A percentile compares a stretch with the other conserved stretches of the same genome.
Evolutionary conservation across 805 yeast species (phyloP).

Genomic region (Citeromyces nyonsensis): DNA sequence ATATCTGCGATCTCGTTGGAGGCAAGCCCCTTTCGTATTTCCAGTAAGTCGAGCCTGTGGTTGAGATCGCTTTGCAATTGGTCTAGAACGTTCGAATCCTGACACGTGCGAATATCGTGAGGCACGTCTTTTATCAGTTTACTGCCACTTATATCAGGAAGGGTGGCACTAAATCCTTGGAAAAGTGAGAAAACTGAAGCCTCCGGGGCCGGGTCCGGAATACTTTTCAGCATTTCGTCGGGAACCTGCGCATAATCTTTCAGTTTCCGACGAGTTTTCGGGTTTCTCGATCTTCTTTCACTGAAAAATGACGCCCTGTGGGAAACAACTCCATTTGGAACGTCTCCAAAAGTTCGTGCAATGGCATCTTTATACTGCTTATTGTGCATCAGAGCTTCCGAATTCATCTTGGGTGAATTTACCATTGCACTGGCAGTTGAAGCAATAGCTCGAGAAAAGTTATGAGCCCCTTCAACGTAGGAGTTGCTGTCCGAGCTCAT

Average conservation of each 20-base stretch:
- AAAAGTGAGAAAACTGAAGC: constrained; percentile 30
- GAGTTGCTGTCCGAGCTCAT: too few species aligned
- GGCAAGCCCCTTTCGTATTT: constrained; percentile 49
- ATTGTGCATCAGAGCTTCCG: too few species aligned
- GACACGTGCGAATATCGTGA: constrained; percentile 20
- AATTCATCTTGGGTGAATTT: too few species aligned
- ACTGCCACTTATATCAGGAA: constrained; percentile 30
- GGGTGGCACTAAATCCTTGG: constrained; percentile 54
- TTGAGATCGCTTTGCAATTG: constrained; percentile 21
- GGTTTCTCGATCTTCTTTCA: too few species aligned
- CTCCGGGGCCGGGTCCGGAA: constrained; percentile 20
- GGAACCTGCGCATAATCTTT: constrained; percentile 38
- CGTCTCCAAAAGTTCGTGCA: too few species aligned
- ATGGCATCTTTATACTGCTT: too few species aligned
- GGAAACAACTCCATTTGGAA: too few species aligned
- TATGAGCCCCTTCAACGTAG: too few species aligned
- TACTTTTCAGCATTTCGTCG: constrained; percentile 40
- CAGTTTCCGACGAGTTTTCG: constrained; percentile 3
- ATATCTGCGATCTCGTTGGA: constrained; percentile 50
- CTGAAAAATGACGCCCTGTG: too few species aligned
- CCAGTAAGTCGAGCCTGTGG: constrained; percentile 34
- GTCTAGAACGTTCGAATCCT: constrained; percentile 21
- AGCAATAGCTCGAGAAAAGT: too few species aligned
- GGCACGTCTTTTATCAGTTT: constrained; percentile 5
- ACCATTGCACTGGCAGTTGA: too few species aligned